Base-by-base conservation (phyloP, 805 yeast genomes). In the Candida nitratophila region DNA sequence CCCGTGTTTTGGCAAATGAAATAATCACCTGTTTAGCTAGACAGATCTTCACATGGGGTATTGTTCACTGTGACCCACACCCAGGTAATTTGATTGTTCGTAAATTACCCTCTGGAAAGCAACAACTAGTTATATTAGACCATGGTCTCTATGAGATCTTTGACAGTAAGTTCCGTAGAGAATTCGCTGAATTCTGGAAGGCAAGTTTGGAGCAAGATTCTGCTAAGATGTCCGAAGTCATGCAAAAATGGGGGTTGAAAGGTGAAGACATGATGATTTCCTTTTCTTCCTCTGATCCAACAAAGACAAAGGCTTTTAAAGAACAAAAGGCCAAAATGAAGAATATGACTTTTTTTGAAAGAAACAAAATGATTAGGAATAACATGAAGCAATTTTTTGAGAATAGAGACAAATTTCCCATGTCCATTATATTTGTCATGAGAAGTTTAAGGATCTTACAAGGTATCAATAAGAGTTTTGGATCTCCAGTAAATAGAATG, bases 401-500 rank as follows among this genome's bases (percentile, higher is more conserved):
- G 45, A 87, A 83, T 57, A 71, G 81, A 7, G 74, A 75, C 40
- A 74, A 75, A 59, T 79, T 86, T 55, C 95, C 95, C 2, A 61
- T 79, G 47, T 79, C 78, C 39, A 59, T 85, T 43, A 68, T 81
- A 17, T 84, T 85, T 52, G 63, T 86, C 7, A 77, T 83, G 44
- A 65, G 91, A 53, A 71, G 86, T 11, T 81, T 83, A 83, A 67
- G 90, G 47, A 83, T 85, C 68, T 73, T 86, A 41, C 91, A 84
- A 57, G 80, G 79, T 21, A 61, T 82, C 49, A 85, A 86, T 57
- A 78, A 77, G 50, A 65, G 65, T 31, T 76, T 75, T 56, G 86
- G 83, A 4, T 76, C 87, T 15, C 91, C 90, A 0, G 82, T 83
- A n/a, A 85, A 85, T 57, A 69, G 93, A 45, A 63, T 85, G 50